Evolutionary conservation across 1,284 basidiomycete species (phyloP), one percentile per base, ranked within the genome.

Genomic region (Moniliophthora roreri): DNA sequence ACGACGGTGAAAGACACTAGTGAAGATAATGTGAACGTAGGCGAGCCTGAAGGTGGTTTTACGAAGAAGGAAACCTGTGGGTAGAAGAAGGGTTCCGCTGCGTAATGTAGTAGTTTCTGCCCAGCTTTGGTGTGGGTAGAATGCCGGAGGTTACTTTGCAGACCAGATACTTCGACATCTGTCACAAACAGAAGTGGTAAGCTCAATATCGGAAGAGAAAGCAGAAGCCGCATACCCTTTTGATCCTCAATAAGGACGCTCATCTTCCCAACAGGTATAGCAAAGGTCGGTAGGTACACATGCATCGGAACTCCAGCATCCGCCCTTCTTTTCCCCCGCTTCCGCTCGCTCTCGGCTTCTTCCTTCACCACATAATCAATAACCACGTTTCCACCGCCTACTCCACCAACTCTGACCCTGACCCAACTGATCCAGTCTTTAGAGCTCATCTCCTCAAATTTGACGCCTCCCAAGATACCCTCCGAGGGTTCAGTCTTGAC

Each of bases 351-450:
- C 53, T 48, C 59, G 49, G 10, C 60, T 10, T 66, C 66, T 35
- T 66, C 64, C 60, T 69, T 74, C 28, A 85, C 82, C 36, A 86
- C 66, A 62, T 89, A 89, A 60, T 88, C 82, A 48, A 90, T 73
- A 35, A 81, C 72, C 46, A 87, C 73, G 28, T 70, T 69, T 21
- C 81, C 78, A 7, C 81, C 80, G 28, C 75, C 75, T 23, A 70
- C 69, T 7, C 76, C 70, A 4, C 80, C 82, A 39, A 80, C 70
- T 58, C 80, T 75, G 7, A 89, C 71, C 61, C 77, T 81, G 37
- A 87, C 76, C 85, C 85, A 88, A 35, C 69, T 79, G 24, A 81
- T 68, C 84, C 85, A 88, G 42, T 81, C 76, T 61, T 76, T 79
- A 21, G 68, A 74, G 57, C 72, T 73, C 58, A 76, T 70, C 58